Evolutionary conservation across 2,329 filamentous ascomycete species (phyloP), one percentile per base, ranked within the genome.

Genomic region (Tolypocladium amazonense): DNA sequence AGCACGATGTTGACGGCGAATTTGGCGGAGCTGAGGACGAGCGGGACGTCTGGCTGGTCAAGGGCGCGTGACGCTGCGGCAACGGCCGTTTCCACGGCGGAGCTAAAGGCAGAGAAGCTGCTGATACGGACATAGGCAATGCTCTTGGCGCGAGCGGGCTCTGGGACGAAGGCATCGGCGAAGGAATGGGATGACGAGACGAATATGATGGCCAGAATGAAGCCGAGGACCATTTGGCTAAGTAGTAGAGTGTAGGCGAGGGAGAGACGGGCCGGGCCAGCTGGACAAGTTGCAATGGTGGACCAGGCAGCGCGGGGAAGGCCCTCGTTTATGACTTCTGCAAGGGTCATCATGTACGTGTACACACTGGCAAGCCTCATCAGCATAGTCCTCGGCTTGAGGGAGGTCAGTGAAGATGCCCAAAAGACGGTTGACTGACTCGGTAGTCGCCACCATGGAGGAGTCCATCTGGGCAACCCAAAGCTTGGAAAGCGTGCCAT

Each of bases 281-380:
- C 80, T 83, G 0, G 81, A 72, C 35, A 79, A 79, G 70, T 90
- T 85, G 9, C 85, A 60, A 90, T 89, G 60, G 88, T 79, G 7
- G 86, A 76, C 82, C 85, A 91, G 0, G 86, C 79, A 0, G 86
- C 84, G 27, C 87, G 79, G 0, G 87, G 87, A 0, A 91, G 80
- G 0, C 88, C 87, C 68, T 91, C 88, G 63, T 90, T 90, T 20
- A 91, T 71, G 0, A 89, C 86, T 67, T 90, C 85, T 1, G 81
- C 82, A 0, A 89, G 77, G 0, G 85, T 80, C 25, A 81, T 79
- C 61, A 90, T 88, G 69, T 90, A 90, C 0, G 85, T 89, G 70
- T 88, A 89, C 0, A 80, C 75, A 12, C 59, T 64, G 39, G 38
- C 38, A 15, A 43, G 39, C 20, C 11, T 43, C 39, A 43, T 43